Evolutionary conservation across 169 alveolate genomes (phyloP).

Genomic region (Plasmodium gallinaceum): DNA sequence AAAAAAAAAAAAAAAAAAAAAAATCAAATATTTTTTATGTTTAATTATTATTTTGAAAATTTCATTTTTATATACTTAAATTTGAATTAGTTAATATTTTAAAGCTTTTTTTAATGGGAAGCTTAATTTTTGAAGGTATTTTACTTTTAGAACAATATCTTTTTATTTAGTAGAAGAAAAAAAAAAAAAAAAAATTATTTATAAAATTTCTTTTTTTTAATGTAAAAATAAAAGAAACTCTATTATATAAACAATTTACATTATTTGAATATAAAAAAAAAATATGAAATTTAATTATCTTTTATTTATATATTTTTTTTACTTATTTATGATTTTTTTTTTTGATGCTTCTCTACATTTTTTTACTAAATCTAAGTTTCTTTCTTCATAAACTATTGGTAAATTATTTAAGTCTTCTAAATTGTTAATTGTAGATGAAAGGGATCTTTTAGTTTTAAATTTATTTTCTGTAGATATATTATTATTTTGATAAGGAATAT

Average conservation of each 20-base stretch:
- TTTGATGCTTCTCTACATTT: slow-evolving; percentile 44
- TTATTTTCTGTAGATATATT: not conserved
- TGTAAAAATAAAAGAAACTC: too few species aligned
- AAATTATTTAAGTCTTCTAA: slow-evolving; percentile 5
- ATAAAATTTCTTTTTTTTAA: too few species aligned
- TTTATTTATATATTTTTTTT: not conserved
- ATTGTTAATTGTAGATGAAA: not conserved
- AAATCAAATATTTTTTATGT: not conserved
- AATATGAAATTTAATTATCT: too few species aligned
- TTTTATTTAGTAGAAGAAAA: not conserved
- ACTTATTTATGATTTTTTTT: slow-evolving; percentile 2
- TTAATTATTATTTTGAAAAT: not conserved
- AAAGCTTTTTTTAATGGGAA: not conserved
- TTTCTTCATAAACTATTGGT: slow-evolving; percentile 28
- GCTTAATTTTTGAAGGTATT: slow-evolving; percentile 12
- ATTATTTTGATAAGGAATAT: slow-evolving; percentile 60
- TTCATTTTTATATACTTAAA: not conserved
- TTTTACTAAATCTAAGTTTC: slow-evolving; percentile 21
- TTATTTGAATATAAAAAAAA: too few species aligned
- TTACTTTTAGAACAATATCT: slow-evolving; percentile 2
- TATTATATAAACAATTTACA: too few species aligned
- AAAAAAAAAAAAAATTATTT: too few species aligned
- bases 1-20: not conserved
- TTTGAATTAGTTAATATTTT: not conserved
- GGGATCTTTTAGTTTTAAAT: not conserved